A percentile compares a stretch with the other conserved stretches of the same genome.
Evolutionary conservation across 1,284 basidiomycete species (phyloP).

Genomic region (Grifola frondosa): DNA sequence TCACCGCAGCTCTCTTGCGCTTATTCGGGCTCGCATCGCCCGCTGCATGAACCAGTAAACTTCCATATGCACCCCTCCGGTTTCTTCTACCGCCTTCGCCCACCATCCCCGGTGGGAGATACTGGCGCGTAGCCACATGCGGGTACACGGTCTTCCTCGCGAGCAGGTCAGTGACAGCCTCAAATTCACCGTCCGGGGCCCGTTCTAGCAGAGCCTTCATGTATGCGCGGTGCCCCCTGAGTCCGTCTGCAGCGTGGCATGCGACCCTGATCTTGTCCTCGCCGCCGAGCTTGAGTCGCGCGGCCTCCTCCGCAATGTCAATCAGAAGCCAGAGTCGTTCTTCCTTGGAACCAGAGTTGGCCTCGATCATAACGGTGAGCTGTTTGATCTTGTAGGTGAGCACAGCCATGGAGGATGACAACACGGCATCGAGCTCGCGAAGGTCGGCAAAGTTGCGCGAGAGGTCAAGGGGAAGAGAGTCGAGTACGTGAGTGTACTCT

Average conservation of each 20-base stretch:
- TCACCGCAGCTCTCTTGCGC: conserved; percentile 48
- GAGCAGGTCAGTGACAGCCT: conserved; percentile 39
- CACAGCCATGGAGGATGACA: conserved; percentile 81
- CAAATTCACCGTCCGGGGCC: conserved; percentile 55
- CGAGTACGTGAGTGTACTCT: conserved; percentile 90
- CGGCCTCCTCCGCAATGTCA: conserved; percentile 93
- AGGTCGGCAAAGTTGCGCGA: conserved; percentile 94
- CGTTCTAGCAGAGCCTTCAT: conserved; percentile 64
- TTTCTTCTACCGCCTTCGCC: conserved; percentile 59
- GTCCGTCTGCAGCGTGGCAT: conserved; percentile 89
- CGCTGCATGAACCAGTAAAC: conserved; percentile 23
- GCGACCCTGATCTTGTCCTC: conserved; percentile 99
- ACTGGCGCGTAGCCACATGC: conserved; percentile 65
- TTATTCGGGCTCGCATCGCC: conserved; percentile 54
- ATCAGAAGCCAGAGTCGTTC: conserved; percentile 85
- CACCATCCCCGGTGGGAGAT: conserved; percentile 51
- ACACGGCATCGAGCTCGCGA: conserved; percentile 95
- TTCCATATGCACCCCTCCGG: conserved; percentile 37
- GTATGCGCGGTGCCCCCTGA: conserved; percentile 72
- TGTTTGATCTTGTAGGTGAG: conserved; percentile 77
- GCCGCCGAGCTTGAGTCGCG: conserved; percentile 89
- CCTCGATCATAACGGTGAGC: conserved; percentile 78
- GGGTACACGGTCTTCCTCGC: conserved; percentile 71
- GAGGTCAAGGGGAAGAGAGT: conserved; percentile 91
- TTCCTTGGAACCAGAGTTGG: conserved; percentile 65